Conservation (phyloP, 306 rosid species). For the Vigna nakashimae region DNA sequence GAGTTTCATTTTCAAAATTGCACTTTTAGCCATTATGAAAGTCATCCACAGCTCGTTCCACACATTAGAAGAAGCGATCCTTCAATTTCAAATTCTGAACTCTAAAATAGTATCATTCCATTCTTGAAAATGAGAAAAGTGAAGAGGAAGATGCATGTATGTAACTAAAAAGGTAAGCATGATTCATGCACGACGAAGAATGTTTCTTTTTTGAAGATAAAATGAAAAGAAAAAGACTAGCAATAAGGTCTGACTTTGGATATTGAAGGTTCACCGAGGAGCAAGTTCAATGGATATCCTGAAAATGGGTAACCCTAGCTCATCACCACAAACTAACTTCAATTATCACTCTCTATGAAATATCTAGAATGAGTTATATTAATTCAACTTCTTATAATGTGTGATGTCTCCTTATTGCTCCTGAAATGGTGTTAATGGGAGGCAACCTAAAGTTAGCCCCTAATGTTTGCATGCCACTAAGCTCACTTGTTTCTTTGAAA, state of each 20-base stretch:
- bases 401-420: slow-evolving; percentile 37
- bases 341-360: slow-evolving; percentile 37
- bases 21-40: background rate
- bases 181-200: slow-evolving; percentile 9
- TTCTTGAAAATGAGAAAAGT: background rate
- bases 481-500: slow-evolving; percentile 28
- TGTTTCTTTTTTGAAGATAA: slow-evolving; percentile 1
- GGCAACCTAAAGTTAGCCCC: slow-evolving; percentile 51
- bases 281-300: slow-evolving; percentile 67
- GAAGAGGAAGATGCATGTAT: slow-evolving; percentile 48
- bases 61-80: background rate
- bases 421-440: slow-evolving; percentile 63
- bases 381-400: slow-evolving; percentile 17
- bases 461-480: slow-evolving; percentile 50
- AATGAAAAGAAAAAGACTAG: slow-evolving; percentile 28
- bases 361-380: slow-evolving; percentile 19
- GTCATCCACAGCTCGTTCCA: background rate
- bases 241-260: slow-evolving; percentile 46
- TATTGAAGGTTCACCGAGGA: slow-evolving; percentile 26
- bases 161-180: slow-evolving; percentile 34
- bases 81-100: slow-evolving; percentile 26
- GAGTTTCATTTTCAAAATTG: background rate
- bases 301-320: slow-evolving; percentile 32
- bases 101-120: slow-evolving; percentile 7
- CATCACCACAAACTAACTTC: slow-evolving; percentile 32